Conservation (phyloP, 2,329 filamentous ascomycete species). For the Kalaharituber pfeilii region DNA sequence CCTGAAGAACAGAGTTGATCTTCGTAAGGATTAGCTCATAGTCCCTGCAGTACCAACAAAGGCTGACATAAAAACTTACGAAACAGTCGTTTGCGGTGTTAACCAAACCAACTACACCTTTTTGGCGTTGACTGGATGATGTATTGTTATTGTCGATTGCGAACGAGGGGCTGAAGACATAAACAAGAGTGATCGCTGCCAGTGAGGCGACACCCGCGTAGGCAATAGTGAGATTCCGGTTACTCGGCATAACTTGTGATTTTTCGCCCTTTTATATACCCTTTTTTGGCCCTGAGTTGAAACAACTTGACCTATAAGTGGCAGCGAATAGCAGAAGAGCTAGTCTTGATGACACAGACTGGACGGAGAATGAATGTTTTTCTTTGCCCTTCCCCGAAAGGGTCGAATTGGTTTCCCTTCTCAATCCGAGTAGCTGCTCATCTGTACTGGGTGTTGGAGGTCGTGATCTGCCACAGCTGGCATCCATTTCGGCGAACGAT, state of each 20-base stretch:
- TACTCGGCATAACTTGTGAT: constrained; percentile 26
- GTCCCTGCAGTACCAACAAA: neutral
- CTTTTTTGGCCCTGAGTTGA: too few relatives aligned
- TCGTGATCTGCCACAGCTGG: too few relatives aligned
- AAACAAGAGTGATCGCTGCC: constrained; percentile 84
- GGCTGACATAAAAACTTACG: constrained; percentile 18
- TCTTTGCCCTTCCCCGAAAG: too few relatives aligned
- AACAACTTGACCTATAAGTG: too few relatives aligned
- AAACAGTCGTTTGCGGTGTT: constrained; percentile 94
- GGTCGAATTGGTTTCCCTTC: too few relatives aligned
- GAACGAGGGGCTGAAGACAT: constrained; percentile 95
- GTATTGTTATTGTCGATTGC: constrained; percentile 71
- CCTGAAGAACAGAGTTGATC: constrained; percentile 92
- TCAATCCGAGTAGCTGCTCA: too few relatives aligned
- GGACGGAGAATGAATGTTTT: too few relatives aligned
- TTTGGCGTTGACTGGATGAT: constrained; percentile 42
- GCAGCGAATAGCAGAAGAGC: too few relatives aligned
- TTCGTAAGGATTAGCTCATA: constrained; percentile 1
- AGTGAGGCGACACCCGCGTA: constrained; percentile 93
- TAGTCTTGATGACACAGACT: too few relatives aligned
- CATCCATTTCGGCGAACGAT: too few relatives aligned
- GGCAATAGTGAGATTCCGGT: constrained; percentile 65
- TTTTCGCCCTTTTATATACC: too few relatives aligned
- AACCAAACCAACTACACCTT: constrained; percentile 68
- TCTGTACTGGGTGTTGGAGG: too few relatives aligned